phyloP scores from a whole-genome alignment of 2,329 filamentous ascomycete species.

The Epichloe coenophiala region DNA sequence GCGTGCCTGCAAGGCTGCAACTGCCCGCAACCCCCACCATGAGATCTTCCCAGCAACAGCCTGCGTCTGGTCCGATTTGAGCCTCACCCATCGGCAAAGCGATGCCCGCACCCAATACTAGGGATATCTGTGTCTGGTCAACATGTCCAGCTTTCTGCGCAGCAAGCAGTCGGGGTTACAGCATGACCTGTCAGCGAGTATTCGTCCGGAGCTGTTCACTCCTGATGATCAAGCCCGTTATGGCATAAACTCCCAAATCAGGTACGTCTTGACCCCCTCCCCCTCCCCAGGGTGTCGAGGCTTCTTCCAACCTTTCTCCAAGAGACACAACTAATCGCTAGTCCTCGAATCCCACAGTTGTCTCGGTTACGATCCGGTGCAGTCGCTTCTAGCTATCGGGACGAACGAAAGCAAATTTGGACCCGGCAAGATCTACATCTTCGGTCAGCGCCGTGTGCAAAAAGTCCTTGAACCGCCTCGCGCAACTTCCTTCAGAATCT shows the following conservation, averaged over 20 bases:
- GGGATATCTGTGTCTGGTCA: slow-evolving; percentile 2
- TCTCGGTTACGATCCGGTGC: slow-evolving; percentile 82
- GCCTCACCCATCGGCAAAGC: not conserved
- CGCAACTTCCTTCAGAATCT: slow-evolving; percentile 57
- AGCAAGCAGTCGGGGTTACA: slow-evolving; percentile 90
- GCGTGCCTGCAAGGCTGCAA: not conserved
- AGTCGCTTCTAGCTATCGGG: slow-evolving; percentile 83
- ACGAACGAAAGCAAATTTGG: slow-evolving; percentile 81
- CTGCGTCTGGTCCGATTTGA: not conserved
- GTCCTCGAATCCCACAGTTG: slow-evolving; percentile 34
- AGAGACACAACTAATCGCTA: not conserved
- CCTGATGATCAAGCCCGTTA: slow-evolving; percentile 75
- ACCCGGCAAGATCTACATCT: slow-evolving; percentile 75
- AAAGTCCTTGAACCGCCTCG: slow-evolving; percentile 59
- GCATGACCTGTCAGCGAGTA: slow-evolving; percentile 74
- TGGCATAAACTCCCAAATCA: slow-evolving; percentile 66
- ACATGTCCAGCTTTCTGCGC: slow-evolving; percentile 77
- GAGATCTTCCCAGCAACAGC: not conserved
- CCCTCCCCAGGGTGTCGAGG: no score
- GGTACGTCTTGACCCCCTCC: slow-evolving; percentile 23
- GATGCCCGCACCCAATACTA: not conserved
- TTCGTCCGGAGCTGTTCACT: slow-evolving; percentile 64
- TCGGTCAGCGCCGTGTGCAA: slow-evolving; percentile 69
- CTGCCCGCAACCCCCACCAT: not conserved
- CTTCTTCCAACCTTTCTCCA: not conserved